These are phyloP conservation scores for Trifolium fragiferum DNA, from an alignment of 306 rosid genomes.

Conservation along the genomic window DNA sequence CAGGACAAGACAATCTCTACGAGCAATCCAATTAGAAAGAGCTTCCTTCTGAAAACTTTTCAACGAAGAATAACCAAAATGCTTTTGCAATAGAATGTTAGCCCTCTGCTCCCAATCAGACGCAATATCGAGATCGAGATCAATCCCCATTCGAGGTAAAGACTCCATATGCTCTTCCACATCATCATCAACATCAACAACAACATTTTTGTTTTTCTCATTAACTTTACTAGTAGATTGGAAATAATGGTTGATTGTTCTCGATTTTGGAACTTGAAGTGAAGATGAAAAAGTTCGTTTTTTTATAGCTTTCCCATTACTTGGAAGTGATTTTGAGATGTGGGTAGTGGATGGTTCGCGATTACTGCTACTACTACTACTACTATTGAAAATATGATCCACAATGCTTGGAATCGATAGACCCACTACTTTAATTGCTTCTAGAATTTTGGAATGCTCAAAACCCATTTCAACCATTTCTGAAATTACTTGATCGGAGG, in stretches of 20 bases:
- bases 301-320: conserved; percentile 34
- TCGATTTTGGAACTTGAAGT: conserved; percentile 61
- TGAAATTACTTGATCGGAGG: conserved; percentile 53
- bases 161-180: conserved; percentile 44
- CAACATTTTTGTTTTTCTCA: conserved; percentile 34
- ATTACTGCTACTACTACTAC: not conserved
- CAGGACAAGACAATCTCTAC: conserved; percentile 79
- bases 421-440: conserved; percentile 62
- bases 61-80: conserved; percentile 68
- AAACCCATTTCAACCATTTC: conserved; percentile 79
- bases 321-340: conserved; percentile 32
- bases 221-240: conserved; percentile 44
- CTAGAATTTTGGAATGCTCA: conserved; percentile 42
- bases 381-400: conserved; percentile 54
- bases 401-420: conserved; percentile 54
- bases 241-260: conserved; percentile 72
- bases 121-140: conserved; percentile 32
- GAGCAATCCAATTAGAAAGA: conserved; percentile 68
- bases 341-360: conserved; percentile 34
- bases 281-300: conserved; percentile 47
- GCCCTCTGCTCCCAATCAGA: conserved; percentile 63
- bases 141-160: conserved; percentile 30
- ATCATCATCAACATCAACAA: conserved; percentile 30
- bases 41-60: conserved; percentile 88
- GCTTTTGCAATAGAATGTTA: conserved; percentile 61